These are phyloP conservation scores for Spiraea crenata DNA, from an alignment of 331 rosid genomes.

Conservation along the genomic window DNA sequence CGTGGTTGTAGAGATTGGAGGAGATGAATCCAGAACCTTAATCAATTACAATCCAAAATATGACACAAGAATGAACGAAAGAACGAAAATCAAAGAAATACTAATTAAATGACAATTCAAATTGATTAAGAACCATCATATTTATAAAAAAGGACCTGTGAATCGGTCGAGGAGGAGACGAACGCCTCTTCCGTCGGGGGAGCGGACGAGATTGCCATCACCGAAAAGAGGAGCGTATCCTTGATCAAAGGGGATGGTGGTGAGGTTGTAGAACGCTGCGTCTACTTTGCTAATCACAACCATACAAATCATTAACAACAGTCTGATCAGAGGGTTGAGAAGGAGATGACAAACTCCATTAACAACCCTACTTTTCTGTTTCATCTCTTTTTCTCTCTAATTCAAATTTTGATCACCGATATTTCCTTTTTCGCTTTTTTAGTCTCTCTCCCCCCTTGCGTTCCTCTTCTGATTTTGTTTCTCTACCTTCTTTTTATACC, in stretches of 20 bases:
- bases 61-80: not conserved
- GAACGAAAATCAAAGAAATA: not conserved
- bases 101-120: too few species aligned
- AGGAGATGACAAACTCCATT: slow-evolving; percentile 20
- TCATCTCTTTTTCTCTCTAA: too few species aligned
- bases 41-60: not conserved
- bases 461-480: too few species aligned
- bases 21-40: slow-evolving; percentile 91
- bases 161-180: slow-evolving; percentile 84
- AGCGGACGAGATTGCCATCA: slow-evolving; percentile 69
- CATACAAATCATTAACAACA: not conserved
- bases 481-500: too few species aligned
- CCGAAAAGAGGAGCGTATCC: slow-evolving; percentile 74
- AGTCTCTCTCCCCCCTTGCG: too few species aligned
- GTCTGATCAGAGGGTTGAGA: slow-evolving; percentile 17
- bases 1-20: slow-evolving; percentile 72
- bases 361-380: too few species aligned
- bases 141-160: slow-evolving; percentile 46
- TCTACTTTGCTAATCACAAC: slow-evolving; percentile 7
- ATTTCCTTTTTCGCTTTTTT: too few species aligned
- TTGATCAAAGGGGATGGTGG: slow-evolving; percentile 65
- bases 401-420: too few species aligned
- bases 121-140: too few species aligned
- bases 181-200: slow-evolving; percentile 71
- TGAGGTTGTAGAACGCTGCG: slow-evolving; percentile 54